These are phyloP conservation scores for Podospora fimiseda DNA, from an alignment of 495 filamentous ascomycete species.

Conservation along the genomic window DNA sequence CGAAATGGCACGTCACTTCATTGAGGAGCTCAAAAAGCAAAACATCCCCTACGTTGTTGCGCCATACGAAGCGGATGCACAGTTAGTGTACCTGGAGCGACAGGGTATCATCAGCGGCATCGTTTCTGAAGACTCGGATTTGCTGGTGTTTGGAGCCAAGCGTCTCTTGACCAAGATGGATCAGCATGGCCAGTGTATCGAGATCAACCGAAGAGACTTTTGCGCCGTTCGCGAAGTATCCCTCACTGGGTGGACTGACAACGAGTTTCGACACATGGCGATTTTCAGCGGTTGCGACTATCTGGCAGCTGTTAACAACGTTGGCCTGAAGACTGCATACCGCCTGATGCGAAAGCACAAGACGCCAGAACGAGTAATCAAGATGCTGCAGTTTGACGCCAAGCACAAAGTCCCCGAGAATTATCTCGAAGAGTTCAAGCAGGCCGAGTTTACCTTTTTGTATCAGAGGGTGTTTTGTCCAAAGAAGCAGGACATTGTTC, in stretches of 20 bases:
- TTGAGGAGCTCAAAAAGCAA: constrained; percentile 79
- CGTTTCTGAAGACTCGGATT: constrained; percentile 92
- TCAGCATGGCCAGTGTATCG: constrained; percentile 84
- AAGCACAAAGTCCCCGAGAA: constrained; percentile 69
- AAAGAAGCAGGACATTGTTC: constrained; percentile 58
- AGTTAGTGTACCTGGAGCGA: constrained; percentile 87
- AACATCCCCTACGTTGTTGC: constrained; percentile 86
- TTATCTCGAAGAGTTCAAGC: constrained; percentile 70
- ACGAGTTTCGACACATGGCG: constrained; percentile 88
- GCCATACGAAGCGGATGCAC: constrained; percentile 95
- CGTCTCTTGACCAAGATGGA: constrained; percentile 90
- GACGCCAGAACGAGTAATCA: constrained; percentile 72
- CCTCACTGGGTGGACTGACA: constrained; percentile 84
- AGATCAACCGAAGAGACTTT: constrained; percentile 84
- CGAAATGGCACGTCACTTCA: constrained; percentile 85
- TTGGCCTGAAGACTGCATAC: constrained; percentile 93
- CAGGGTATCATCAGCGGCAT: constrained; percentile 78
- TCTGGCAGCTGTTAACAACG: constrained; percentile 67
- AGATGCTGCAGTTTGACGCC: constrained; percentile 78
- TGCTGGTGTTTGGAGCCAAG: constrained; percentile 91
- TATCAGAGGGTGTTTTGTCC: constrained; percentile 94
- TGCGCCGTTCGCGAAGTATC: constrained; percentile 81
- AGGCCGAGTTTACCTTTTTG: constrained; percentile 87
- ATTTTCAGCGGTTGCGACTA: constrained; percentile 99
- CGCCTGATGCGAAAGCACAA: constrained; percentile 84